These are phyloP conservation scores for Cutaneotrichosporon dermatis DNA, from an alignment of 1,284 basidiomycete genomes.

Conservation along the genomic window DNA sequence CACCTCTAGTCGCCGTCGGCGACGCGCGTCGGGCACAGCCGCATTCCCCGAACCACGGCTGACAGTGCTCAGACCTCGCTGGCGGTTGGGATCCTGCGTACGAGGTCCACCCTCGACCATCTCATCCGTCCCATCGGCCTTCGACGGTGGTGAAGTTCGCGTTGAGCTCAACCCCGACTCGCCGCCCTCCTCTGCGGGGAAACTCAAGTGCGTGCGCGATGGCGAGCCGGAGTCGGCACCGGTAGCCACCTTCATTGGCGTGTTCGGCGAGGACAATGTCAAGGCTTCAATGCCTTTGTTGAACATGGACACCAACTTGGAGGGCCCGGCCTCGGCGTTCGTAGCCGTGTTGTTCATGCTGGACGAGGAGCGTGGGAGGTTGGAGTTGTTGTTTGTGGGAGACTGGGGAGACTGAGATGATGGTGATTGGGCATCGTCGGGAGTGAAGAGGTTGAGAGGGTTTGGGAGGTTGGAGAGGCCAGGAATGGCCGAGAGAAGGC, in stretches of 20 bases:
- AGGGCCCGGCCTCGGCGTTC: background rate
- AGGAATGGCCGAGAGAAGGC: conserved; percentile 6
- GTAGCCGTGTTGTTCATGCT: background rate
- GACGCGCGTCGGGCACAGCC: background rate
- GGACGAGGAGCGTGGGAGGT: background rate
- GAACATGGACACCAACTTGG: background rate
- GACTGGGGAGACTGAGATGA: background rate
- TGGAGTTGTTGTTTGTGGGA: background rate
- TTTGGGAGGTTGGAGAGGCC: conserved; percentile 25
- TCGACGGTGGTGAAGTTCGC: conserved; percentile 1
- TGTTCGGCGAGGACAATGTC: background rate
- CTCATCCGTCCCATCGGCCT: background rate
- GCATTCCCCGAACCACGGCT: conserved; percentile 3
- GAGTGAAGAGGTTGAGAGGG: conserved; percentile 30
- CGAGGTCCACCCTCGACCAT: background rate
- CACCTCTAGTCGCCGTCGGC: conserved; percentile 7
- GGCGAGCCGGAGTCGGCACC: background rate
- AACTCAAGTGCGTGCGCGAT: too few relatives aligned
- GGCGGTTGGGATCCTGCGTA: background rate
- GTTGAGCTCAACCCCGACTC: background rate
- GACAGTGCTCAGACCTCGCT: conserved; percentile 6
- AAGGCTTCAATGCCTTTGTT: background rate
- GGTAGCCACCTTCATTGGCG: background rate
- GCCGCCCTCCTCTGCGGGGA: background rate
- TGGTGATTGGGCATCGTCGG: conserved; percentile 9